Evolutionary conservation across 2,329 filamentous ascomycete genomes (phyloP).

Genomic region (Fusarium sp.): DNA sequence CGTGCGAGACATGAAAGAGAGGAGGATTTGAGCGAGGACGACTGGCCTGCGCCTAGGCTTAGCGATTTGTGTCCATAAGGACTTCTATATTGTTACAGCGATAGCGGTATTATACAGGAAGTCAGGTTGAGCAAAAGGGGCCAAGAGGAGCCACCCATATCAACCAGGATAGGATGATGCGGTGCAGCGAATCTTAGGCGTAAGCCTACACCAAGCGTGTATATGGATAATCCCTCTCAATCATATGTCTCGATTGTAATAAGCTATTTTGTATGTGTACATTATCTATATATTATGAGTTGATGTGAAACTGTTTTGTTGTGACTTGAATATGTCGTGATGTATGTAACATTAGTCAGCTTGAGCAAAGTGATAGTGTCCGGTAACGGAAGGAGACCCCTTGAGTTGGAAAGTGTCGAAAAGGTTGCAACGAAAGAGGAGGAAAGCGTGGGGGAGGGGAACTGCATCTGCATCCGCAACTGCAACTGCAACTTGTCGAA

Average conservation of each 20-base stretch:
- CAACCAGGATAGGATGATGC: slow-evolving; percentile 6
- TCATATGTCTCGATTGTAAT: slow-evolving; percentile 44
- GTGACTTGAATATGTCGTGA: not conserved
- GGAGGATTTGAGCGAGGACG: slow-evolving; percentile 22
- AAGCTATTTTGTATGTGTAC: slow-evolving; percentile 42
- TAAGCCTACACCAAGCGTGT: slow-evolving; percentile 34
- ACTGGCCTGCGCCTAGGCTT: slow-evolving; percentile 20
- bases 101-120: slow-evolving; percentile 16
- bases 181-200: slow-evolving; percentile 25
- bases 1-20: slow-evolving; percentile 23
- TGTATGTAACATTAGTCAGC: not conserved
- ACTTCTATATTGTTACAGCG: slow-evolving; percentile 20
- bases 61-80: slow-evolving; percentile 22
- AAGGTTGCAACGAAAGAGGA: slow-evolving; percentile 16
- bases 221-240: slow-evolving; percentile 42
- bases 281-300: not conserved
- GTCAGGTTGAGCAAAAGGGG: slow-evolving; percentile 11
- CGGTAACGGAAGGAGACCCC: slow-evolving; percentile 13
- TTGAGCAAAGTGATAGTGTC: not conserved
- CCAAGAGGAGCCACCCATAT: slow-evolving; percentile 8
- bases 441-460: slow-evolving; percentile 27
- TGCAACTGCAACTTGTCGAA: slow-evolving; percentile 6
- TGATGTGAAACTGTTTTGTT: not conserved
- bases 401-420: not conserved
- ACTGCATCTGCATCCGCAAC: not conserved